phyloP scores from a whole-genome alignment of 164 flowering plant genomes.

The Nymphaea thermarum region DNA sequence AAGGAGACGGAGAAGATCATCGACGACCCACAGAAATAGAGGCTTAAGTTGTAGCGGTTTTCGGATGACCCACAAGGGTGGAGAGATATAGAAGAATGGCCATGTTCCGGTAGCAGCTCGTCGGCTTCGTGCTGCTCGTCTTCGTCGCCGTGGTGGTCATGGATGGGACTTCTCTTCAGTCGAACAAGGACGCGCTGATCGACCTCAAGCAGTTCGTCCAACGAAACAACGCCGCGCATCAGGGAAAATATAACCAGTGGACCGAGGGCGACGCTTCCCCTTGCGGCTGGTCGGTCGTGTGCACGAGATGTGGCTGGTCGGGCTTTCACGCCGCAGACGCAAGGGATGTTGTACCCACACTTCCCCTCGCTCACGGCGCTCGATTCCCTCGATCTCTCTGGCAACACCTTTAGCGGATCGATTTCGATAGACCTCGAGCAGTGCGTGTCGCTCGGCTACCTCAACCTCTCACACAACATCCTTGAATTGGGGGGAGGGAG shows the following conservation, averaged over 20 bases:
- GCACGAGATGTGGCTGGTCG: too few relatives aligned
- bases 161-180: too few relatives aligned
- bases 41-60: too few relatives aligned
- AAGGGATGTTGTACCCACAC: not conserved
- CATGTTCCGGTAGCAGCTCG: too few relatives aligned
- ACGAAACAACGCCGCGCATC: constrained; percentile 24
- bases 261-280: constrained; percentile 13
- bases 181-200: constrained; percentile 37
- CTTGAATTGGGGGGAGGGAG: constrained; percentile 18
- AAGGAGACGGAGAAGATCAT: too few relatives aligned
- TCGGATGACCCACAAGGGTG: too few relatives aligned
- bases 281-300: constrained; percentile 46
- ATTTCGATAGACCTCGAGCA: constrained; percentile 39
- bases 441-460: constrained; percentile 31
- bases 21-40: too few relatives aligned
- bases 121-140: too few relatives aligned
- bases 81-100: too few relatives aligned
- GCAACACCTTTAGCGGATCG: constrained; percentile 38
- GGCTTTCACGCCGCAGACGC: constrained; percentile 12
- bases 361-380: constrained; percentile 58
- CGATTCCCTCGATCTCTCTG: constrained; percentile 47
- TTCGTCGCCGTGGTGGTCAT: too few relatives aligned
- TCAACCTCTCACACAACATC: constrained; percentile 59
- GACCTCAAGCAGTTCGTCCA: constrained; percentile 31
- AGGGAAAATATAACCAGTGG: constrained; percentile 44